phyloP scores from a whole-genome alignment of 768 basidiomycete species.

The Trametes cinnabarina region DNA sequence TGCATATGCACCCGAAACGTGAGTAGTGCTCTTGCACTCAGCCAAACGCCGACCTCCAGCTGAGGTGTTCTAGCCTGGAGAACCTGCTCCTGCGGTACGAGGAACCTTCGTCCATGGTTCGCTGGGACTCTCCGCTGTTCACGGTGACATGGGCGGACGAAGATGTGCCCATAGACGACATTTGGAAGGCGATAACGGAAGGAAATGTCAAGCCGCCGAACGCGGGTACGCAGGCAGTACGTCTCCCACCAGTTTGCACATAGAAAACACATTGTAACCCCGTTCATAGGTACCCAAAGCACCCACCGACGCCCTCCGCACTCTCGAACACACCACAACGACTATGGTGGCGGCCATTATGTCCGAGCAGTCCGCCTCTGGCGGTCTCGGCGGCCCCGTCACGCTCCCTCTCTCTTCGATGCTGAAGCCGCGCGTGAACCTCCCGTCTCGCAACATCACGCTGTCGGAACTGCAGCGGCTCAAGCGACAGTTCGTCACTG shows the following conservation, averaged over 20 bases:
- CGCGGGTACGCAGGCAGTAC: conserved; percentile 74
- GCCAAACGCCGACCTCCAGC: not conserved
- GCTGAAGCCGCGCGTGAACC: conserved; percentile 47
- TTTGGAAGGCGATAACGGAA: conserved; percentile 80
- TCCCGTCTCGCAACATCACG: conserved; percentile 72
- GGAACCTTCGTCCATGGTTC: conserved; percentile 97
- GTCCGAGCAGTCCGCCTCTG: conserved; percentile 54
- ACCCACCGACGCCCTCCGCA: conserved; percentile 83
- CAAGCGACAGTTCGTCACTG: conserved; percentile 87
- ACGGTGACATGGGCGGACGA: conserved; percentile 77
- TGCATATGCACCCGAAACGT: conserved; percentile 75
- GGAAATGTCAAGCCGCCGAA: conserved; percentile 86
- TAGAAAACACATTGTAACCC: not conserved
- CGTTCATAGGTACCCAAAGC: conserved; percentile 66
- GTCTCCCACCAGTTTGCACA: conserved; percentile 13
- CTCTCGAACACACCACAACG: conserved; percentile 77
- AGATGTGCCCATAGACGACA: conserved; percentile 58
- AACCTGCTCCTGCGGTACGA: conserved; percentile 88
- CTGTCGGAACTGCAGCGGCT: conserved; percentile 85
- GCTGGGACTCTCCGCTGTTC: conserved; percentile 97
- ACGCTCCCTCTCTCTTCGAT: conserved; percentile 44
- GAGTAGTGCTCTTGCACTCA: conserved; percentile 12
- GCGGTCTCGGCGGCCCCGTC: conserved; percentile 51
- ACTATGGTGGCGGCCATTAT: conserved; percentile 71
- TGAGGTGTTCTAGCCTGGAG: conserved; percentile 55